phyloP scores from a whole-genome alignment of 164 flowering plant genomes.

The Vitis rotundifolia region DNA sequence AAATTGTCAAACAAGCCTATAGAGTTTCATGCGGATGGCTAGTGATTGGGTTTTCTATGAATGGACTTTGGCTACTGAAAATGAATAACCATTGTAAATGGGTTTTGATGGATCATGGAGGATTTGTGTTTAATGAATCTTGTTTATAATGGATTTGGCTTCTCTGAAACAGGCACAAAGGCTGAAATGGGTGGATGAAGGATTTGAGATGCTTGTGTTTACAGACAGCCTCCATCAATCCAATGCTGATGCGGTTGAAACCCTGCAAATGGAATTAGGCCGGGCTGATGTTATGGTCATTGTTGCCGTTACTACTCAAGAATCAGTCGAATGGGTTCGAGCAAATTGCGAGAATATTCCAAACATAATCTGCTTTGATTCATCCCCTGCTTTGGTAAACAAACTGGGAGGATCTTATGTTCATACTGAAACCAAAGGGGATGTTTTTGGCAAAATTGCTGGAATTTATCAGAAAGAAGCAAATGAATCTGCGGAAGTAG shows the following conservation, averaged over 20 bases:
- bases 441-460: conserved; percentile 35
- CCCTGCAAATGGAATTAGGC: conserved; percentile 33
- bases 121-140: neutral
- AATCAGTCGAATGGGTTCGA: conserved; percentile 64
- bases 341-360: conserved; percentile 38
- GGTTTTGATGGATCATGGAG: neutral
- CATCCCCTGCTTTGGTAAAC: conserved; percentile 57
- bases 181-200: conserved; percentile 91
- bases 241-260: conserved; percentile 19
- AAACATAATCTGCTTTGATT: conserved; percentile 74
- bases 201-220: conserved; percentile 74
- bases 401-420: conserved; percentile 67
- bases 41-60: too few species aligned
- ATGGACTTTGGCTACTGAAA: too few species aligned
- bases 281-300: conserved; percentile 64
- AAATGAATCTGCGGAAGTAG: conserved; percentile 52
- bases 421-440: conserved; percentile 27
- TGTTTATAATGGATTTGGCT: too few species aligned
- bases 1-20: too few species aligned
- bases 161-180: conserved; percentile 57
- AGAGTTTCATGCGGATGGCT: too few species aligned
- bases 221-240: conserved; percentile 36
- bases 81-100: too few species aligned
- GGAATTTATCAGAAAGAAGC: conserved; percentile 24
- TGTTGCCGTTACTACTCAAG: conserved; percentile 58